These are phyloP conservation scores for Pythium utonaiense DNA, from an alignment of 352 stramenopile species.

Conservation along the genomic window DNA sequence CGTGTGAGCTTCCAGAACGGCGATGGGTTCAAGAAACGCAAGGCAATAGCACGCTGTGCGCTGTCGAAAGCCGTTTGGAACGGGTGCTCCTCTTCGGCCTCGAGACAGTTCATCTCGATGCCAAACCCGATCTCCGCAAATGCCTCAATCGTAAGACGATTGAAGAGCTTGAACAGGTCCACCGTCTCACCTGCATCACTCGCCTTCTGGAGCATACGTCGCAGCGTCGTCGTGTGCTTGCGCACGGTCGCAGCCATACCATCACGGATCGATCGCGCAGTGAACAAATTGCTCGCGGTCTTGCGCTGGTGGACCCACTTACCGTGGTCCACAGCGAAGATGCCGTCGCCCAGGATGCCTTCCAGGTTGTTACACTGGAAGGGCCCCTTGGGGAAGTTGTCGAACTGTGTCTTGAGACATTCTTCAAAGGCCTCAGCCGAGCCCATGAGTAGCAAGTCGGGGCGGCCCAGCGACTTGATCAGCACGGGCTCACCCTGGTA, in stretches of 20 bases:
- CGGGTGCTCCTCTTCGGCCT: slow-evolving; percentile 38
- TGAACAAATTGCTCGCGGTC: slow-evolving; percentile 51
- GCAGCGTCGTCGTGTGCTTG: slow-evolving; percentile 30
- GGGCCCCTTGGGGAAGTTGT: slow-evolving; percentile 36
- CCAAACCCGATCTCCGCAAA: slow-evolving; percentile 60
- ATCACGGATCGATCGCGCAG: slow-evolving; percentile 34
- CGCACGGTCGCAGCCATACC: slow-evolving; percentile 38
- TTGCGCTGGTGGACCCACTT: slow-evolving; percentile 57
- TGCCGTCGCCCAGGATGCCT: slow-evolving; percentile 36
- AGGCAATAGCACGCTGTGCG: slow-evolving; percentile 20
- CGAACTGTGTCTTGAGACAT: slow-evolving; percentile 31
- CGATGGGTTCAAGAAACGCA: slow-evolving; percentile 28
- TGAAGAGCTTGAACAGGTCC: slow-evolving; percentile 42
- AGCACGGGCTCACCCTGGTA: slow-evolving; percentile 3
- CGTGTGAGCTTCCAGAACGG: slow-evolving; percentile 49
- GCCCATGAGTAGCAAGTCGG: slow-evolving; percentile 10
- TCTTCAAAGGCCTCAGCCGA: slow-evolving; percentile 15
- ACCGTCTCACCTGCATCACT: slow-evolving; percentile 14
- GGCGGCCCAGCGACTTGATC: slow-evolving; percentile 1
- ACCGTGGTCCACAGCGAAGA: slow-evolving; percentile 34
- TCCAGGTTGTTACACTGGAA: slow-evolving; percentile 25
- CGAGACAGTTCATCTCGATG: slow-evolving; percentile 41
- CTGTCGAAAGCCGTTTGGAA: slow-evolving; percentile 51
- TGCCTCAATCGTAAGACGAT: slow-evolving; percentile 47
- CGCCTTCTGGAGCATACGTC: slow-evolving; percentile 16